phyloP scores from a whole-genome alignment of 73 alveolate species.

The Paramecium octaurelia region DNA sequence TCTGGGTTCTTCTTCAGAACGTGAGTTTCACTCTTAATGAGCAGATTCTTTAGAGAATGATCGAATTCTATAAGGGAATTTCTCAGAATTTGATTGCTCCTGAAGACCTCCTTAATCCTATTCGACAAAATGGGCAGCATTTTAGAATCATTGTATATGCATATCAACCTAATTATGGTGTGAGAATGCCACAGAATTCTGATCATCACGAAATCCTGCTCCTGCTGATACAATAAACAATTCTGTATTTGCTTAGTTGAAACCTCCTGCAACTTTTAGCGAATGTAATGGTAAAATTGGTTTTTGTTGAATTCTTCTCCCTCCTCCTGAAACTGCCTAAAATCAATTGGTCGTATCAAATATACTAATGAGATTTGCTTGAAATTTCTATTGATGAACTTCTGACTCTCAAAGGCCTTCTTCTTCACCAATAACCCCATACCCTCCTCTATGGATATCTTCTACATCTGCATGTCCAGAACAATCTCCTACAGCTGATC shows the following conservation, averaged over 20 bases:
- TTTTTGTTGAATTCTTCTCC: not conserved
- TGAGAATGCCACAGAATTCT: slow-evolving; percentile 24
- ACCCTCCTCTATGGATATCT: not conserved
- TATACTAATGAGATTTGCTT: not conserved
- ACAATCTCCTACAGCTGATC: not conserved
- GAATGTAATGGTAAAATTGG: not conserved
- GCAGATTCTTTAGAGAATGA: not conserved
- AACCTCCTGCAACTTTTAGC: not conserved
- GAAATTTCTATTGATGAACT: slow-evolving; percentile 17
- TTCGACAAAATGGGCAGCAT: not conserved
- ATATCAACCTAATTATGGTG: not conserved
- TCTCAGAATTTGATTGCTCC: not conserved
- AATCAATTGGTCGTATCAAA: not conserved
- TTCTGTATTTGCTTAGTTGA: not conserved
- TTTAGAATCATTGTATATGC: not conserved
- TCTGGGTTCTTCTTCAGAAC: not conserved
- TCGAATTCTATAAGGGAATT: not conserved
- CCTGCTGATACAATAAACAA: not conserved
- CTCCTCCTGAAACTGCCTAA: not conserved
- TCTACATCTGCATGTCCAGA: not conserved
- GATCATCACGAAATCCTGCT: not conserved
- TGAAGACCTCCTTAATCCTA: not conserved
- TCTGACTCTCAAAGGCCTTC: slow-evolving; percentile 6
- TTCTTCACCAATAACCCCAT: not conserved
- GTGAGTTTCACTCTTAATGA: not conserved